Evolutionary conservation across 169 alveolate species (phyloP), one percentile per base, ranked within the genome.

Genomic region (Cryptosporidium xiaoi): DNA sequence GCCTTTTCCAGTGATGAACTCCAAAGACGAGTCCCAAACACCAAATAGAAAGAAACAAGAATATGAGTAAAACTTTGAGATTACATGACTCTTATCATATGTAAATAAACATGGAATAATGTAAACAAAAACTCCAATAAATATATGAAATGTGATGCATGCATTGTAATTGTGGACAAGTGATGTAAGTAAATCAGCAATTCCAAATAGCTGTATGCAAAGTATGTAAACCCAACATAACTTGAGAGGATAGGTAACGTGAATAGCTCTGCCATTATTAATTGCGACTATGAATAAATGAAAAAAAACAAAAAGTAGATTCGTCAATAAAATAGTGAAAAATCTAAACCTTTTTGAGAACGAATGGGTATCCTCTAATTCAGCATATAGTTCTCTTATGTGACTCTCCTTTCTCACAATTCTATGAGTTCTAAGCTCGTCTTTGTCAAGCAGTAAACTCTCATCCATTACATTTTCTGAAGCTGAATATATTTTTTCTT

Each of bases 1-100:
- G 10, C 85, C 85, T 60, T 77, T 77, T 18, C 85, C 85, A 3
- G 85, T 77, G 8, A 77, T 77, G 18, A 77, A 60, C 71, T 77
- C 85, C 50, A 77, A 60, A 29, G 71, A 62, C n/a, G 85, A 77
- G 65, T 77, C 85, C 85, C 85, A 77, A 56, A 77, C 33, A 20
- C 85, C 85, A 5, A 77, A 55, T 50, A 77, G 13, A 44, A 77
- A 77, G 51, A 77, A 60, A 20, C 77, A 60, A 6, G 85, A 60
- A 58, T 56, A 77, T 13, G 62, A 77, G 64, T 77, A 77, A 55
- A 58, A 62, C 6, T 36, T 56, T 40, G 85, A 7, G 13, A 62
- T 24, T 13, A 77, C 53, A 44, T 77, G 58, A 3, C 55, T 62
- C 51, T 34, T 20, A 1, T 56, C 85, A 31, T 77, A 77, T 12